These are phyloP conservation scores for Hemileia vastatrix DNA, from an alignment of 1,284 basidiomycete genomes.

Conservation along the genomic window DNA sequence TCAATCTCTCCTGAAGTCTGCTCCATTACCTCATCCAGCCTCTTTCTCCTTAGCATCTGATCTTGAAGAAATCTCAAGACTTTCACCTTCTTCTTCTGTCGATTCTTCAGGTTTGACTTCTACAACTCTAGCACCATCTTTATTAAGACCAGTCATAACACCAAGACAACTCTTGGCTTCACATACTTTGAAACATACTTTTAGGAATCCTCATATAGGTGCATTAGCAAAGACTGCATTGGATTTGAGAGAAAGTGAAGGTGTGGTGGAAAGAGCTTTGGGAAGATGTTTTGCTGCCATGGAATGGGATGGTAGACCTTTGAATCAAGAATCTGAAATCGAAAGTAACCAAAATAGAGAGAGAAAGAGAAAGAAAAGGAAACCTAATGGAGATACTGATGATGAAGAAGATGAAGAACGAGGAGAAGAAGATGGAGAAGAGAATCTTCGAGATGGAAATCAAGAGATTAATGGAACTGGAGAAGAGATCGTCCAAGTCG, in stretches of 20 bases:
- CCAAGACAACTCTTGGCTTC: constrained; percentile 36
- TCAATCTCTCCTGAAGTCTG: too few species aligned
- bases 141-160: constrained; percentile 38
- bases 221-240: constrained; percentile 40
- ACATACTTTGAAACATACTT: constrained; percentile 39
- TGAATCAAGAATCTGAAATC: neutral
- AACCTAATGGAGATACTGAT: neutral
- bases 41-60: neutral
- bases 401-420: neutral
- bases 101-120: constrained; percentile 26
- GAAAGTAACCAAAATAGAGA: neutral
- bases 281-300: constrained; percentile 40
- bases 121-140: constrained; percentile 36
- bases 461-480: neutral
- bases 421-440: neutral
- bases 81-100: constrained; percentile 13
- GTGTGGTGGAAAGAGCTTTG: constrained; percentile 34
- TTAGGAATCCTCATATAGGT: constrained; percentile 41
- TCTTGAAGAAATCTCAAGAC: constrained; percentile 23
- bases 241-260: constrained; percentile 41
- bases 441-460: neutral
- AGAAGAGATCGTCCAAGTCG: neutral
- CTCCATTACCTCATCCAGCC: constrained; percentile 6
- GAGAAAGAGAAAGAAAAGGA: constrained; percentile 3
- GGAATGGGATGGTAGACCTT: constrained; percentile 20